Evolutionary conservation across 1,284 basidiomycete species (phyloP).

Genomic region (Leccinum angustisporum): DNA sequence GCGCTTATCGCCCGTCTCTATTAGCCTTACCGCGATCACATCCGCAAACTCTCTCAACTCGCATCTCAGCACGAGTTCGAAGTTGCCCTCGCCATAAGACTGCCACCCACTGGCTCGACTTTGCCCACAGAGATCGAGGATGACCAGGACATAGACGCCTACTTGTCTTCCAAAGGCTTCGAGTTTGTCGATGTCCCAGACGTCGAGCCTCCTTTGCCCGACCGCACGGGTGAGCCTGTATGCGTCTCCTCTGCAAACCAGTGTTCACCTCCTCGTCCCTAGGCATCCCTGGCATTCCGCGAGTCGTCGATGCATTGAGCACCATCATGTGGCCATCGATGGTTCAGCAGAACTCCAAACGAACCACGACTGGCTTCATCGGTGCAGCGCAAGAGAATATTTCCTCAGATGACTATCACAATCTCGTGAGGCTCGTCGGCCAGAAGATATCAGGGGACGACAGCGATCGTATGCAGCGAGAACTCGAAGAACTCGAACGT

Average conservation of each 20-base stretch:
- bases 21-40: conserved; percentile 52
- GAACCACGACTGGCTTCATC: background rate
- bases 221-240: conserved; percentile 22
- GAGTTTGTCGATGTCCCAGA: conserved; percentile 60
- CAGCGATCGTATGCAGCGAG: conserved; percentile 41
- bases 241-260: background rate
- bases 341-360: conserved; percentile 31
- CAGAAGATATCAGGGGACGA: conserved; percentile 19
- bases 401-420: conserved; percentile 21
- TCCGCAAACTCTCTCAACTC: conserved; percentile 49
- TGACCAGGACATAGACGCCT: conserved; percentile 57
- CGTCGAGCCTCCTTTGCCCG: conserved; percentile 6
- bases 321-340: conserved; percentile 86
- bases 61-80: conserved; percentile 58
- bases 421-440: conserved; percentile 24
- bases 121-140: conserved; percentile 24
- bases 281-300: conserved; percentile 62
- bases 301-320: conserved; percentile 74
- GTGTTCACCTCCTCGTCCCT: conserved; percentile 6
- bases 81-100: conserved; percentile 65
- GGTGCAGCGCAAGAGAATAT: background rate
- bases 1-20: conserved; percentile 34
- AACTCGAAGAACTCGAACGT: conserved; percentile 58
- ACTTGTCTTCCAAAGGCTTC: conserved; percentile 65
- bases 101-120: conserved; percentile 29